Percentiles rank a stretch among this genome's conserved stretches.
These are phyloP conservation scores for Alternaria gansuensis DNA, from an alignment of 2,329 filamentous ascomycete species.

Conservation along the genomic window DNA sequence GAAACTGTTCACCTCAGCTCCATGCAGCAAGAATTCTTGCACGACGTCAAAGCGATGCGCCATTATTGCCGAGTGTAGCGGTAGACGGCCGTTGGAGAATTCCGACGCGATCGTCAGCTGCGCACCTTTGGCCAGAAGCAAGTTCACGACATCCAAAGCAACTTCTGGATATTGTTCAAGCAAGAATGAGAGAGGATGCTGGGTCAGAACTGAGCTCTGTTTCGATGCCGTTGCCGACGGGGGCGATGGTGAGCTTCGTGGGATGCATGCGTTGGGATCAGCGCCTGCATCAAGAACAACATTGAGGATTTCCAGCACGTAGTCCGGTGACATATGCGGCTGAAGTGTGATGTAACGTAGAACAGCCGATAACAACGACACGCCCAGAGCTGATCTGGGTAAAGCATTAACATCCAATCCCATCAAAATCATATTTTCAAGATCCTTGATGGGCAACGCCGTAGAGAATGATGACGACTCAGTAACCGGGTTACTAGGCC, in stretches of 20 bases:
- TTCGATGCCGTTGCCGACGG: conserved; percentile 17
- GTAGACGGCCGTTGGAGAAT: conserved; percentile 37
- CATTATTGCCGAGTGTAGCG: conserved; percentile 41
- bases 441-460: conserved; percentile 33
- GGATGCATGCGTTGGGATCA: conserved; percentile 33
- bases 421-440: conserved; percentile 36
- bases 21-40: conserved; percentile 34
- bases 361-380: conserved; percentile 37
- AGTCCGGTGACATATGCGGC: conserved; percentile 26
- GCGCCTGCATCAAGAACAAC: conserved; percentile 29
- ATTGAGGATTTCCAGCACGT: conserved; percentile 32
- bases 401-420: conserved; percentile 37
- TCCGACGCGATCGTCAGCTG: conserved; percentile 32
- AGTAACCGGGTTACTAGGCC: conserved; percentile 15
- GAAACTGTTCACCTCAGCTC: conserved; percentile 28
- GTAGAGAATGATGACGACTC: conserved; percentile 27
- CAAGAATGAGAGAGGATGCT: conserved; percentile 38
- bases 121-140: conserved; percentile 36
- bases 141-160: conserved; percentile 33
- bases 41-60: conserved; percentile 39
- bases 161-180: conserved; percentile 36
- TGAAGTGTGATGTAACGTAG: conserved; percentile 31
- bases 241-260: conserved; percentile 22
- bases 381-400: conserved; percentile 25
- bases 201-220: conserved; percentile 14